phyloP scores from a whole-genome alignment of 495 filamentous ascomycete genomes.

The Glutinoglossum americanum region DNA sequence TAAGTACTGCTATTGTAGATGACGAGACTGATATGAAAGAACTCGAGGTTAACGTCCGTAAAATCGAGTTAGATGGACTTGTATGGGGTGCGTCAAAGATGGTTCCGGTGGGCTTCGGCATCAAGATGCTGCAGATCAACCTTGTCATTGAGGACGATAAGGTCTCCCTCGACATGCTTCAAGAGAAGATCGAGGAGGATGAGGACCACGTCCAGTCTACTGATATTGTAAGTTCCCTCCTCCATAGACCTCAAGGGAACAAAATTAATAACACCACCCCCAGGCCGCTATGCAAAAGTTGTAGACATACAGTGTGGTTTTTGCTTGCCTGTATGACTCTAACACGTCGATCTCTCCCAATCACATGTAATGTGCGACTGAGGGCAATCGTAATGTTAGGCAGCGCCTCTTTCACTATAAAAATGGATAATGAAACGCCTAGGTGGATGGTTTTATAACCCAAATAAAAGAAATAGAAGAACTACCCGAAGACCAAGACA shows the following conservation, averaged over 20 bases:
- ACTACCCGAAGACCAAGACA: background rate
- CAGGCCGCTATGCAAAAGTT: slow-evolving; percentile 79
- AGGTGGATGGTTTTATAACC: background rate
- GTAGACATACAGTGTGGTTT: slow-evolving; percentile 26
- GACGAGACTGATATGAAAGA: slow-evolving; percentile 79
- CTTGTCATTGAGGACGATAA: slow-evolving; percentile 95
- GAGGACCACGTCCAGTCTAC: slow-evolving; percentile 96
- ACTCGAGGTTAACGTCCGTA: slow-evolving; percentile 62
- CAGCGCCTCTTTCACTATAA: no score
- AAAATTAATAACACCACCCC: background rate
- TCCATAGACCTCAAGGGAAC: background rate
- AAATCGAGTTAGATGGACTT: slow-evolving; percentile 81
- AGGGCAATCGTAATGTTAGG: no score
- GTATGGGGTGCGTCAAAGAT: slow-evolving; percentile 89
- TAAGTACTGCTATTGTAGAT: slow-evolving; percentile 26
- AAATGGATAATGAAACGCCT: background rate
- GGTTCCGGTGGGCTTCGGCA: slow-evolving; percentile 81
- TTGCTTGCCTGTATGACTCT: no score
- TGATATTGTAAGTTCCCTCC: slow-evolving; percentile 43
- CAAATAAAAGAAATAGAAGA: background rate
- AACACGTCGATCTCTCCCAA: no score
- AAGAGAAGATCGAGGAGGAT: slow-evolving; percentile 65
- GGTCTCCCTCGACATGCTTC: slow-evolving; percentile 68
- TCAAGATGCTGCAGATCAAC: slow-evolving; percentile 99
- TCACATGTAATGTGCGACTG: no score